Evolutionary conservation across 2,329 filamentous ascomycete species (phyloP).

Genomic region (Hirsutella thompsonii): DNA sequence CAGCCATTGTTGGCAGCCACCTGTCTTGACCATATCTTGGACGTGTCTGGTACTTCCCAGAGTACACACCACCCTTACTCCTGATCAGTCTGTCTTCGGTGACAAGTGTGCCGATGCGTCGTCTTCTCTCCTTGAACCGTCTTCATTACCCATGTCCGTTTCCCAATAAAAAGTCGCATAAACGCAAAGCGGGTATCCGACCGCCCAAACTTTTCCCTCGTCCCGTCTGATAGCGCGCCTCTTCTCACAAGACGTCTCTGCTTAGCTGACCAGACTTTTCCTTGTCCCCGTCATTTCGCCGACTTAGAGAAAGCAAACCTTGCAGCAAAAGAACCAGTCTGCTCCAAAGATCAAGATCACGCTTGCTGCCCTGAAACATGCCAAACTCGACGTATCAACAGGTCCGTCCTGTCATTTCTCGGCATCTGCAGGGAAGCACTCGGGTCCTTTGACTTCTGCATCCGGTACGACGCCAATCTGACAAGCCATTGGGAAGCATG

Average conservation of each 20-base stretch:
- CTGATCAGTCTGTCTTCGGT: too few relatives aligned
- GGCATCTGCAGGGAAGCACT: too few relatives aligned
- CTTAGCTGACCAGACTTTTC: neutral
- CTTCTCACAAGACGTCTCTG: neutral
- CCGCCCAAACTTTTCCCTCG: neutral
- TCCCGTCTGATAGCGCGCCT: neutral
- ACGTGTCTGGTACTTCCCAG: too few relatives aligned
- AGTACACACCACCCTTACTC: too few relatives aligned
- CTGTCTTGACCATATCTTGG: too few relatives aligned
- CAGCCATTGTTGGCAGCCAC: too few relatives aligned
- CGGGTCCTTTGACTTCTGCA: too few relatives aligned
- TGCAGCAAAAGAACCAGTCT: neutral
- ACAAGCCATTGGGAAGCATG: too few relatives aligned
- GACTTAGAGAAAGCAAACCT: neutral
- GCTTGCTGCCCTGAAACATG: slow-evolving; percentile 1
- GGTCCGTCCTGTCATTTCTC: too few relatives aligned
- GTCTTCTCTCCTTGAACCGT: neutral
- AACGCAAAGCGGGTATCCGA: too few relatives aligned
- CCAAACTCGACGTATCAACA: neutral
- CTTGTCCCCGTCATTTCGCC: neutral
- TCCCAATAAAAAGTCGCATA: neutral
- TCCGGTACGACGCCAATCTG: too few relatives aligned
- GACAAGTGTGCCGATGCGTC: too few relatives aligned
- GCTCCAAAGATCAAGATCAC: neutral
- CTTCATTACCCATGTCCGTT: neutral